Conservation (phyloP, 306 rosid species). For the Vigna hirtella region DNA sequence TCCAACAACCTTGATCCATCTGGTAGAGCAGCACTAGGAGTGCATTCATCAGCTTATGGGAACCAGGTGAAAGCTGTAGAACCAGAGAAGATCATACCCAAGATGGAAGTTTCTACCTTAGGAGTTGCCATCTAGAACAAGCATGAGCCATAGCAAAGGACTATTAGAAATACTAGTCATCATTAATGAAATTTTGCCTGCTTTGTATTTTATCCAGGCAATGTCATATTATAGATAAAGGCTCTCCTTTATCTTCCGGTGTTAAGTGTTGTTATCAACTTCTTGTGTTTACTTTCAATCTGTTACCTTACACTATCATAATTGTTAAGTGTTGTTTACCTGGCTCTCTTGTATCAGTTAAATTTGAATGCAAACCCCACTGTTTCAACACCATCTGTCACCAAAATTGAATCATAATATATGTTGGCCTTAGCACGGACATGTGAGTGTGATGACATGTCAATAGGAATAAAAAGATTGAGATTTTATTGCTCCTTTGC, state of each 20-base stretch:
- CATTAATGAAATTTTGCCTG: slow-evolving; percentile 44
- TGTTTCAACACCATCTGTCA: background rate
- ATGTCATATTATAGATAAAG: slow-evolving; percentile 20
- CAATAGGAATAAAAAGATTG: too few relatives aligned
- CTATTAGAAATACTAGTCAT: slow-evolving; percentile 3
- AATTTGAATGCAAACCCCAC: slow-evolving; percentile 8
- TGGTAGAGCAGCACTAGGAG: slow-evolving; percentile 85
- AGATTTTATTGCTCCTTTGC: too few relatives aligned
- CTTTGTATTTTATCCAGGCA: slow-evolving; percentile 41
- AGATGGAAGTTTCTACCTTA: slow-evolving; percentile 50
- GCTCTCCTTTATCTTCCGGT: slow-evolving; percentile 1
- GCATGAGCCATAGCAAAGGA: slow-evolving; percentile 25
- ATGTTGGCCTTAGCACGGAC: too few relatives aligned
- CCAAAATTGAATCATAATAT: background rate
- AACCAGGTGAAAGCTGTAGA: slow-evolving; percentile 28
- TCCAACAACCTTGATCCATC: slow-evolving; percentile 81
- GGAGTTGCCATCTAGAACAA: slow-evolving; percentile 65
- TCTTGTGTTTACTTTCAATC: slow-evolving; percentile 33
- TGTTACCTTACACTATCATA: slow-evolving; percentile 36
- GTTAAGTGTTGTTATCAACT: slow-evolving; percentile 15
- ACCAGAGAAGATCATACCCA: slow-evolving; percentile 62
- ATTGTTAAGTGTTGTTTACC: background rate
- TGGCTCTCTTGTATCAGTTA: slow-evolving; percentile 22
- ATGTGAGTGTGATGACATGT: too few relatives aligned
- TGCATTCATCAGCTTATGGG: slow-evolving; percentile 71